phyloP scores from a whole-genome alignment of 371 early-diverging fungal genomes.

The Amoeboaphelidium occidentale region DNA sequence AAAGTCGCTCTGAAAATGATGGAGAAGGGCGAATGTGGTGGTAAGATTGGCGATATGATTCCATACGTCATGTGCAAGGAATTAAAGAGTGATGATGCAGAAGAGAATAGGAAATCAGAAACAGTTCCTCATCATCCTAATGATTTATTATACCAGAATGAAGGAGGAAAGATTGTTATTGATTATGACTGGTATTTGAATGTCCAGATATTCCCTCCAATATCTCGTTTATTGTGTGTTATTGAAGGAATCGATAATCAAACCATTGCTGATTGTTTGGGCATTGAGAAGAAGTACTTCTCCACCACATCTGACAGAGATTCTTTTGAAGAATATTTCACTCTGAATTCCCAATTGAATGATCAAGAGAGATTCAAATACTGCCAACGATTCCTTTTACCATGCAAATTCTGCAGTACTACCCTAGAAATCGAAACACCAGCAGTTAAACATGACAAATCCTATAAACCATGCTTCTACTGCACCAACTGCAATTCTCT shows the following conservation, averaged over 20 bases:
- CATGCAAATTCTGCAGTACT: constrained; percentile 40
- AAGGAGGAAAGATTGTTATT: constrained; percentile 22
- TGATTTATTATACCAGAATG: constrained; percentile 42
- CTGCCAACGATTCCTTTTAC: constrained; percentile 26
- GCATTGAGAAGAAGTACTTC: constrained; percentile 7
- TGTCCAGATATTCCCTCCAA: constrained; percentile 87
- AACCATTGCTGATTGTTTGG: constrained; percentile 61
- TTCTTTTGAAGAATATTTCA: constrained; percentile 26
- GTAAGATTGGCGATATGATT: constrained; percentile 73
- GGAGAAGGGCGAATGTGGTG: constrained; percentile 33
- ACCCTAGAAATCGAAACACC: no score
- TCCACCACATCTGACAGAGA: not conserved
- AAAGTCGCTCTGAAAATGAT: constrained; percentile 76
- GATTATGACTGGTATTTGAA: constrained; percentile 90
- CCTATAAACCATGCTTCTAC: no score
- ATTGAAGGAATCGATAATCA: constrained; percentile 64
- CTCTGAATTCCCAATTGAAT: constrained; percentile 53
- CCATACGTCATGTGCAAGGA: constrained; percentile 89
- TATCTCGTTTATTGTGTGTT: constrained; percentile 64
- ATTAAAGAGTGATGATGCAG: no score
- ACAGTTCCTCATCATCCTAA: constrained; percentile 71
- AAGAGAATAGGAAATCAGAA: constrained; percentile 21
- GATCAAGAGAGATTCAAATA: constrained; percentile 59
- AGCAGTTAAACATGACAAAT: no score
- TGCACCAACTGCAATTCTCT: no score